Conservation (phyloP, 768 basidiomycete species). For the Termitomyces heimii region DNA sequence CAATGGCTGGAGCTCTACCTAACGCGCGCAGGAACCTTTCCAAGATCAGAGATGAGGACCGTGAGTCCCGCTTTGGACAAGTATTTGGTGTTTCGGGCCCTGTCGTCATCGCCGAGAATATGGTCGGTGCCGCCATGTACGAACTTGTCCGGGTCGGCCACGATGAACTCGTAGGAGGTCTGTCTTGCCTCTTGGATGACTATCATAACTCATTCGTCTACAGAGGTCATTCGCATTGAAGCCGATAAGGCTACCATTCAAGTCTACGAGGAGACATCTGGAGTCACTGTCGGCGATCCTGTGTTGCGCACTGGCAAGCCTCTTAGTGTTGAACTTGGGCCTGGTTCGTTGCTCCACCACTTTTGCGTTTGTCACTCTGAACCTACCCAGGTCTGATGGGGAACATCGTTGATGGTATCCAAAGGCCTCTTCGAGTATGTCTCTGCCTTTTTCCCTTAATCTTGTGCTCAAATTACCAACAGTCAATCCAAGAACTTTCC, state of each 20-base stretch:
- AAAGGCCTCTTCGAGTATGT: slow-evolving; percentile 82
- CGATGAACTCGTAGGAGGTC: slow-evolving; percentile 96
- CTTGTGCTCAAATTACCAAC: slow-evolving; percentile 11
- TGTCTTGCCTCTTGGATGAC: slow-evolving; percentile 14
- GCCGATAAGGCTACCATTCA: slow-evolving; percentile 98
- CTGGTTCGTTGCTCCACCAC: slow-evolving; percentile 49
- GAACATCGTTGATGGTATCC: slow-evolving; percentile 99
- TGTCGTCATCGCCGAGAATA: slow-evolving; percentile 95
- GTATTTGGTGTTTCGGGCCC: slow-evolving; percentile 97
- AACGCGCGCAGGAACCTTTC: slow-evolving; percentile 85
- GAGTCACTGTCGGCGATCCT: slow-evolving; percentile 98
- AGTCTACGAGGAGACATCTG: slow-evolving; percentile 99
- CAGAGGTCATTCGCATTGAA: slow-evolving; percentile 99
- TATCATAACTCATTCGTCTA: slow-evolving; percentile 1
- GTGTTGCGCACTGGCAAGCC: slow-evolving; percentile 97
- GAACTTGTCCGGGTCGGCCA: slow-evolving; percentile 98
- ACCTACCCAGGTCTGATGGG: slow-evolving; percentile 78
- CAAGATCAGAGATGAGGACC: slow-evolving; percentile 88
- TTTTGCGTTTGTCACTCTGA: background rate
- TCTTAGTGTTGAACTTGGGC: slow-evolving; percentile 94
- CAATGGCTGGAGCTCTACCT: slow-evolving; percentile 89
- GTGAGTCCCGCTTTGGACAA: slow-evolving; percentile 80
- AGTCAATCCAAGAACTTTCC: slow-evolving; percentile 93
- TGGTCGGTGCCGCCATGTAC: slow-evolving; percentile 95
- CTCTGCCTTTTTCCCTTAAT: background rate